These are phyloP conservation scores for Centella asiatica DNA, from an alignment of 129 eudicot species.

Conservation along the genomic window DNA sequence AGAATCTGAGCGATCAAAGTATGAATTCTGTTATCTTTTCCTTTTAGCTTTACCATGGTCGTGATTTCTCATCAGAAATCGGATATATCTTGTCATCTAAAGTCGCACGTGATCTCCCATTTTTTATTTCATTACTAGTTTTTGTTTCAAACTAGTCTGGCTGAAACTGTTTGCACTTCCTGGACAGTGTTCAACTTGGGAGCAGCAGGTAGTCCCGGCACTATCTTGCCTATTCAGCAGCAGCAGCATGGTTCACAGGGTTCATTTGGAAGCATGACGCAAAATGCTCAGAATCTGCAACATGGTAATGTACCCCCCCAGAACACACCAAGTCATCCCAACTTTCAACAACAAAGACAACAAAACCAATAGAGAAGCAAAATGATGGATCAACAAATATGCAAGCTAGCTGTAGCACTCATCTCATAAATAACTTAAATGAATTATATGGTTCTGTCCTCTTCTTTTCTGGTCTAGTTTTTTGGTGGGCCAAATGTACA, in stretches of 20 bases:
- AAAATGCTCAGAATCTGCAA: slow-evolving; percentile 65
- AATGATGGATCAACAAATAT: neutral
- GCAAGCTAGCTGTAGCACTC: neutral
- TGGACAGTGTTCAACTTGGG: slow-evolving; percentile 63
- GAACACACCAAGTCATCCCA: slow-evolving; percentile 47
- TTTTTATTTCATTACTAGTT: neutral
- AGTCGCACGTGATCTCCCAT: neutral
- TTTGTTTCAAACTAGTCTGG: neutral
- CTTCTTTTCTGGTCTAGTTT: too few species aligned
- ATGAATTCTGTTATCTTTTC: neutral
- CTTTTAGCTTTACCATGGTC: neutral
- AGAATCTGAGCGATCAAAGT: slow-evolving; percentile 10
- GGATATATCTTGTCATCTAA: neutral
- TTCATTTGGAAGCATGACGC: slow-evolving; percentile 70
- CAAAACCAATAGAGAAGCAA: slow-evolving; percentile 44
- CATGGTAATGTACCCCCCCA: slow-evolving; percentile 49
- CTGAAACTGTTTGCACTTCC: neutral
- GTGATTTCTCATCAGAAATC: neutral
- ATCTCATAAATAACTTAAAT: neutral
- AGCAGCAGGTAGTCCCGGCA: slow-evolving; percentile 48
- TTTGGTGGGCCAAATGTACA: too few species aligned
- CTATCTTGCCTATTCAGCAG: slow-evolving; percentile 69
- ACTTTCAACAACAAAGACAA: slow-evolving; percentile 86
- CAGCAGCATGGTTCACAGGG: slow-evolving; percentile 49
- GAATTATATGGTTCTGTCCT: neutral